A percentile compares a stretch with the other conserved stretches of the same genome.
Conservation (phyloP, 2,329 filamentous ascomycete genomes). For the Venturia effusa region DNA sequence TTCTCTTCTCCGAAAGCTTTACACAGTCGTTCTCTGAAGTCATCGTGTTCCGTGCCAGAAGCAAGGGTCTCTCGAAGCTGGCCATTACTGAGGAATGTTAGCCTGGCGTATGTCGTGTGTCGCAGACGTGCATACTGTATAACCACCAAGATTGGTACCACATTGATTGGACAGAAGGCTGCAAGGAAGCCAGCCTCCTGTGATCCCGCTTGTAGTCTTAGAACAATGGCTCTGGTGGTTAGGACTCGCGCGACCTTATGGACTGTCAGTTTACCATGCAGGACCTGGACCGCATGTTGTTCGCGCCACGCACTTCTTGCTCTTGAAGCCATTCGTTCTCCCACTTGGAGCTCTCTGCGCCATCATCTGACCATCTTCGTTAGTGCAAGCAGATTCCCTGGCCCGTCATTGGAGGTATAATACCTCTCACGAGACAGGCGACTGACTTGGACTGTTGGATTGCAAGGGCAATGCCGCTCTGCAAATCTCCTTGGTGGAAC, state of each 20-base stretch:
- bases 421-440: constrained; percentile 74
- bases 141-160: constrained; percentile 67
- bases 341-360: constrained; percentile 59
- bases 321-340: constrained; percentile 53
- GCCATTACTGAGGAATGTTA: constrained; percentile 45
- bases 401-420: constrained; percentile 16
- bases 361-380: constrained; percentile 44
- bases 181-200: constrained; percentile 72
- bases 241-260: constrained; percentile 38
- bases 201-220: constrained; percentile 62
- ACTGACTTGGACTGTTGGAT: constrained; percentile 68
- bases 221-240: constrained; percentile 51
- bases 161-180: constrained; percentile 71
- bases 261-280: too few species aligned
- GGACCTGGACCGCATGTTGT: not conserved
- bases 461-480: constrained; percentile 68
- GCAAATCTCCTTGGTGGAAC: constrained; percentile 73
- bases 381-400: not conserved
- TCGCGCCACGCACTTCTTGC: constrained; percentile 12
- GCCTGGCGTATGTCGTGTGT: constrained; percentile 8
- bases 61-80: constrained; percentile 67
- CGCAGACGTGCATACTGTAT: constrained; percentile 49
- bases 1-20: constrained; percentile 27
- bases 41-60: constrained; percentile 50
- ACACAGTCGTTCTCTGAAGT: constrained; percentile 50